phyloP scores from a whole-genome alignment of 495 filamentous ascomycete genomes.

The Echria macrotheca region DNA sequence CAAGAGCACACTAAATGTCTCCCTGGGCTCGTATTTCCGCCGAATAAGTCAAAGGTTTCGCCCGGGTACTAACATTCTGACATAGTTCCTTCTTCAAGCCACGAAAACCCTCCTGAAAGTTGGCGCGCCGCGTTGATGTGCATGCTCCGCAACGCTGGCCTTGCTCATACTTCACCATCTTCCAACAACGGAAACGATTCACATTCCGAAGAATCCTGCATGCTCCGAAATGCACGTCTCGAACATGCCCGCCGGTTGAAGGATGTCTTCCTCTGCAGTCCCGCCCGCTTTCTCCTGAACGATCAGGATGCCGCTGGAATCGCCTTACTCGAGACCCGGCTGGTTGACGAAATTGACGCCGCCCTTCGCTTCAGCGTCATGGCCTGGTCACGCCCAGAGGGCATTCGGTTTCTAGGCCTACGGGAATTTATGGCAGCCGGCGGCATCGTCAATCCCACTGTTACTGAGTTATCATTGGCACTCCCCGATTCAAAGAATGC shows the following conservation, averaged over 20 bases:
- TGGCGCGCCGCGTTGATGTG: constrained; percentile 17
- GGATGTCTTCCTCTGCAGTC: constrained; percentile 14
- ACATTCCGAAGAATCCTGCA: not conserved
- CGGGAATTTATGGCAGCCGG: too few relatives aligned
- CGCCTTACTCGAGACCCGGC: constrained; percentile 8
- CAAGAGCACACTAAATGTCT: too few relatives aligned
- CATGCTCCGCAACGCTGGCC: constrained; percentile 10
- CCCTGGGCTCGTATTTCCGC: too few relatives aligned
- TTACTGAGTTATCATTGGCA: too few relatives aligned
- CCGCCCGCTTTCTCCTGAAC: constrained; percentile 14
- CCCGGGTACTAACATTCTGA: not conserved
- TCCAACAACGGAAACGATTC: not conserved
- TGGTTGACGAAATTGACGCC: constrained; percentile 13
- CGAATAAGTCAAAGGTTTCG: too few relatives aligned
- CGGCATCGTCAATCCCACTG: too few relatives aligned
- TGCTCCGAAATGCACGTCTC: constrained; percentile 10
- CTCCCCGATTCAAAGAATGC: too few relatives aligned
- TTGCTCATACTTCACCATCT: too few relatives aligned
- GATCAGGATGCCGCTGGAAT: constrained; percentile 19
- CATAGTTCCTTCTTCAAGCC: constrained; percentile 10
- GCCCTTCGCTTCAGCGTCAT: constrained; percentile 12
- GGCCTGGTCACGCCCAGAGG: constrained; percentile 7
- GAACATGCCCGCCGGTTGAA: constrained; percentile 15
- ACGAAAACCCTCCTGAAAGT: not conserved
- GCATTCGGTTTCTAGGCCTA: constrained; percentile 1